phyloP scores from a whole-genome alignment of 768 basidiomycete species.

The Hypholoma sublateritium region DNA sequence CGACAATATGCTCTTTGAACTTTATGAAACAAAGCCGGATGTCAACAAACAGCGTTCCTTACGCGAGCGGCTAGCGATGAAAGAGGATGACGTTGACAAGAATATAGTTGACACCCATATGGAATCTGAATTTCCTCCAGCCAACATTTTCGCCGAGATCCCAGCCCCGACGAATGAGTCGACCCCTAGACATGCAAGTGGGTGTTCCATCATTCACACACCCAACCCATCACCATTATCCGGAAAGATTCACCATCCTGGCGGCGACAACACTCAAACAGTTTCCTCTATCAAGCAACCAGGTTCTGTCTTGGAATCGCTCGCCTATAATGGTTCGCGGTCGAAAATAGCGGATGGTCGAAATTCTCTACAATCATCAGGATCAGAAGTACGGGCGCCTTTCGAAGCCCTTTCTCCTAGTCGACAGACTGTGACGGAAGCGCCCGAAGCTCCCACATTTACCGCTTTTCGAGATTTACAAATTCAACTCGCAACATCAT shows the following conservation, averaged over 20 bases:
- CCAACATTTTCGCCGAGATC: neutral
- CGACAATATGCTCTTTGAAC: conserved; percentile 2
- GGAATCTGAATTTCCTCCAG: neutral
- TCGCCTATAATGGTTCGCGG: neutral
- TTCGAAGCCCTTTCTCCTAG: neutral
- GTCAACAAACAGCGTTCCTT: conserved; percentile 8
- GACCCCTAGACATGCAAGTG: neutral
- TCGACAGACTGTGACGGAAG: too few species aligned
- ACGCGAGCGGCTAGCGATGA: conserved; percentile 9
- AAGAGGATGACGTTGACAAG: neutral
- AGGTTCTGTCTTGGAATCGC: too few species aligned
- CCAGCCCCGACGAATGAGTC: neutral
- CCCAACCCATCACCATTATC: neutral
- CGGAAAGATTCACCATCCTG: too few species aligned
- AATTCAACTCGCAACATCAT: conserved; percentile 16
- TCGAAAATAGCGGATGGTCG: neutral
- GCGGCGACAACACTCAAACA: too few species aligned
- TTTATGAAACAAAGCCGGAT: neutral
- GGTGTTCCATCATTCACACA: neutral
- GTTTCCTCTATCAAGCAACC: too few species aligned
- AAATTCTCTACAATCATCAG: neutral
- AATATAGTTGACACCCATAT: neutral
- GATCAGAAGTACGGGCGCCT: neutral
- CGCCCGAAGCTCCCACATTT: conserved; percentile 3
- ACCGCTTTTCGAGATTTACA: conserved; percentile 22